These are phyloP conservation scores for Cercospora canescens DNA, from an alignment of 2,329 filamentous ascomycete genomes.

Conservation along the genomic window DNA sequence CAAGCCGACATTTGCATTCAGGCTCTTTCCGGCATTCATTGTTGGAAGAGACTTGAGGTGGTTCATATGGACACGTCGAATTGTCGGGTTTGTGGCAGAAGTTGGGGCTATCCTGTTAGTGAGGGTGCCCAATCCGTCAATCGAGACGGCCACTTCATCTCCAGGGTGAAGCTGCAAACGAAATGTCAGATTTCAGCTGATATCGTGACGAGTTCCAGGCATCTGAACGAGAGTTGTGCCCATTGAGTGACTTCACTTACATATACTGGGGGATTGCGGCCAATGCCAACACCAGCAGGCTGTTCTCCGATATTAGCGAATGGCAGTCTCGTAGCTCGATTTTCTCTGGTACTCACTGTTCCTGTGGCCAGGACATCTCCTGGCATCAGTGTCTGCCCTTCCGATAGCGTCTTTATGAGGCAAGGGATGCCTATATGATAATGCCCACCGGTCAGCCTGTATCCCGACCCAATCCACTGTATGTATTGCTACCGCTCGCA, in stretches of 20 bases:
- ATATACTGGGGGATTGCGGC: conserved; percentile 46
- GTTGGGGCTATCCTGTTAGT: conserved; percentile 32
- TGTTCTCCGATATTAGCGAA: neutral
- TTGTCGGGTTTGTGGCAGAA: neutral
- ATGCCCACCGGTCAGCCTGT: neutral
- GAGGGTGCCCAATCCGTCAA: conserved; percentile 45
- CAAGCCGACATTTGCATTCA: conserved; percentile 29
- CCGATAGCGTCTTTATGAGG: conserved; percentile 50
- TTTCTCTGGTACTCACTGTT: conserved; percentile 34
- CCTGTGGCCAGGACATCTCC: conserved; percentile 56
- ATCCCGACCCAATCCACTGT: no score
- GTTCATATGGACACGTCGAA: conserved; percentile 5
- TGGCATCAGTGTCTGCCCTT: conserved; percentile 52
- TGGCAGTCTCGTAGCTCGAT: conserved; percentile 23
- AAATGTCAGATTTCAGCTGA: neutral
- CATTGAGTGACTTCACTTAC: neutral
- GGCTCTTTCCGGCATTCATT: conserved; percentile 11
- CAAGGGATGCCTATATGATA: conserved; percentile 40
- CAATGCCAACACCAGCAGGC: conserved; percentile 52
- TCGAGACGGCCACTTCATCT: conserved; percentile 45
- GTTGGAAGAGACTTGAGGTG: conserved; percentile 17
- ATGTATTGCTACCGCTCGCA: neutral
- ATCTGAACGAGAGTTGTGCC: neutral
- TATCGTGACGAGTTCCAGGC: neutral
- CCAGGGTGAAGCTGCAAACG: conserved; percentile 36